Percentiles rank a stretch among this genome's conserved stretches.
These are phyloP conservation scores for Paramecium sexaurelia DNA, from an alignment of 73 alveolate species.

Conservation along the genomic window DNA sequence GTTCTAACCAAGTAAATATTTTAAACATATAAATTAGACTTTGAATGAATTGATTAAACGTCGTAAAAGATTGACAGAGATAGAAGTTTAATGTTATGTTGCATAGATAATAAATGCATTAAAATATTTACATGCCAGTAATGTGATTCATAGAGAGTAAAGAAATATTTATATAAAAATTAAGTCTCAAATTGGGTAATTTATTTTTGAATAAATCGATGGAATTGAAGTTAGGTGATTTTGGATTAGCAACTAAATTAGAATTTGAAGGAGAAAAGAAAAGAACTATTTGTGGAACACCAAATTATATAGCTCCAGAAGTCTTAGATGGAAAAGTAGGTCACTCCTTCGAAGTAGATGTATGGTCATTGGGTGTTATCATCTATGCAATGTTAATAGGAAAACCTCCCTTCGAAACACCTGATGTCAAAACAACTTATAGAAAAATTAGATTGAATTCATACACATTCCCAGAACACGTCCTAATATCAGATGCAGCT, in stretches of 20 bases:
- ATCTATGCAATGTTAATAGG: constrained; percentile 77
- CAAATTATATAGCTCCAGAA: constrained; percentile 95
- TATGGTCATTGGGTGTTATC: constrained; percentile 89
- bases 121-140: constrained; percentile 74
- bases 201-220: constrained; percentile 88
- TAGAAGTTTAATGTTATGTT: constrained; percentile 95
- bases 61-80: constrained; percentile 90
- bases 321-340: constrained; percentile 78
- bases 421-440: constrained; percentile 92
- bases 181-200: constrained; percentile 87
- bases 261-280: constrained; percentile 93
- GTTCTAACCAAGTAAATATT: constrained; percentile 76
- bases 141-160: constrained; percentile 86
- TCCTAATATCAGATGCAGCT: constrained; percentile 90
- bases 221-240: constrained; percentile 86
- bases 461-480: constrained; percentile 92
- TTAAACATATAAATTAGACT: constrained; percentile 70
- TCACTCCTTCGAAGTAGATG: constrained; percentile 84
- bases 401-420: constrained; percentile 93
- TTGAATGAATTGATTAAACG: constrained; percentile 92
- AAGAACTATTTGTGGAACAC: constrained; percentile 96
- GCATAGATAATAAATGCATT: constrained; percentile 86
- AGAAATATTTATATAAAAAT: not conserved
- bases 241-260: constrained; percentile 95
- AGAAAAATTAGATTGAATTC: constrained; percentile 87